Evolutionary conservation across 2,329 filamentous ascomycete species (phyloP), one percentile per base, ranked within the genome.

Genomic region (Aspergillus aculeatinus): DNA sequence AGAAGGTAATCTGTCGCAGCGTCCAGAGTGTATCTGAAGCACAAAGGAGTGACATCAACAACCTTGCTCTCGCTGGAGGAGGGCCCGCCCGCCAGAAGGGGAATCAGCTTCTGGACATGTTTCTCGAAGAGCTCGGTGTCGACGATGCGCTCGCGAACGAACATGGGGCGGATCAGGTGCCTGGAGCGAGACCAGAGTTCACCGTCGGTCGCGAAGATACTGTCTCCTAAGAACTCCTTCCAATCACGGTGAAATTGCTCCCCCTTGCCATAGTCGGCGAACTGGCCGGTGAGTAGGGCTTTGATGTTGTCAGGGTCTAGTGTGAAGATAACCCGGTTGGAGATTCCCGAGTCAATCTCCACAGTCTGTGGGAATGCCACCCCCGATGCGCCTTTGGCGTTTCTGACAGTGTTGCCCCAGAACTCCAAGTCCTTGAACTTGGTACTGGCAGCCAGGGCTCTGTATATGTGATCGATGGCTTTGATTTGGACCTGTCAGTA

Each of bases 241-340:
- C 89, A 96, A 55, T 92, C 88, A 9, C 76, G 67, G 68, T 93
- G 88, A 77, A 96, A 96, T 23, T 68, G 35, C 55, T 76, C 67
- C 9, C 92, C 92, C 77, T 96, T 96, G 64, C 92, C 93, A 71
- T 88, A 97, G 70, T 96, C 90, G 47, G 78, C 77, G 71, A 97
- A 97, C 71, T 96, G 91, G 1, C 89, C 89, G 0, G 92, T 90
- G n/a, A 97, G 81, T 23, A 97, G 83, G 5, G 93, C 91, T 75
- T 96, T 96, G 79, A 96, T 89, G 72, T 96, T 96, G 70, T 96
- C 91, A 0, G 90, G 89, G 66, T 96, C 92, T 5, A 85, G 85
- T 0, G 93, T 96, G 70, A 95, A 83, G 60, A 96, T 74, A 23
- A 89, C 74, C n/a, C 90, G 85, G 14, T 64, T 68, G 5, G 69